Base-by-base conservation (phyloP, 2,329 filamentous ascomycete genomes). In the Spiromastix sp. region DNA sequence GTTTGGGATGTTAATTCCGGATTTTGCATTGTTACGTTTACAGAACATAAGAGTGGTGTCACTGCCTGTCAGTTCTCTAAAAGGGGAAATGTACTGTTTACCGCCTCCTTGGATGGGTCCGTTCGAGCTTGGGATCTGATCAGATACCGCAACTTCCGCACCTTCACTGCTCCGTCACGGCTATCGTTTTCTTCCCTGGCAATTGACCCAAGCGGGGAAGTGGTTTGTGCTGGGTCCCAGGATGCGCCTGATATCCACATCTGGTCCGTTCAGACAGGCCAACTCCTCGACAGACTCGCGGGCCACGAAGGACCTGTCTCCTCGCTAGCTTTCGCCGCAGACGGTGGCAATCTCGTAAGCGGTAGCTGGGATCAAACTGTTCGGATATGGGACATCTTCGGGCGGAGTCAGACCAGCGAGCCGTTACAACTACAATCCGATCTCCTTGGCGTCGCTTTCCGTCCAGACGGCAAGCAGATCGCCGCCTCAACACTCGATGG, bases 201-300 rank as follows among this genome's bases (percentile, higher is more conserved):
- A 1, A 86, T 96, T n/a, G 93, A 98, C 47, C 87, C 91, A 0
- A 94, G 86, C 44, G 91, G 91, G 35, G 93, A 98, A 59, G 84
- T 98, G 6, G 83, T 98, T 3, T 93, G 89, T 40, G 91, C 91
- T 7, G 91, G 89, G 2, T 96, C 89, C 2, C 71, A 93, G 11
- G 91, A 98, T 57, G 94, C 87, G 4, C 96, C 95, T 46, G 89
- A 96, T 52, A 85, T 98, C 34, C 87, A 98, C 60, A 83, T 98
- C 42, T 98, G 91, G 91, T 95, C 85, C 4, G 93, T 98, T 3
- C 91, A 98, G 55, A 98, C 89, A 1, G 91, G 91, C 2, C 91
- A 98, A 57, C 69, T 98, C 12, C 75, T 98, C 4, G 91, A 98
- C 55, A 81, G 81, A 46, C 68, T 98, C 16, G 74, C 87, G 5